Evolutionary conservation across 2,329 filamentous ascomycete genomes (phyloP), one percentile per base, ranked within the genome.

Genomic region (Stachybotrys elegans): DNA sequence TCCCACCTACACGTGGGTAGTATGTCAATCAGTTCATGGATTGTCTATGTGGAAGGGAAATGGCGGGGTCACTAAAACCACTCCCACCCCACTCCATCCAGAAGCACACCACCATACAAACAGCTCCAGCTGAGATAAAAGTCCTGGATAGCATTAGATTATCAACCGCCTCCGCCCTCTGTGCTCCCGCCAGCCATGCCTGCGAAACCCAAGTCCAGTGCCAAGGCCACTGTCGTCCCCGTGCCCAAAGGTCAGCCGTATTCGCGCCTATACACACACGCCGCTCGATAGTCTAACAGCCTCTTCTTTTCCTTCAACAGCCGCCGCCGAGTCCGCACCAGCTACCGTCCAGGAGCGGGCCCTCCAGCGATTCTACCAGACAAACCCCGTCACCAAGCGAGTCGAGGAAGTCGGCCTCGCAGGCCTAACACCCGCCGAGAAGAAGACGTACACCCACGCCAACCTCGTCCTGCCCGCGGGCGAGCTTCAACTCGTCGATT

Each of bases 291-390:
- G 43, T 31, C 23, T 32, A 29, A 41, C 23, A 32, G 34, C 6
- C 17, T 19, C 40, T 47, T 23, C 50, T 45, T 36, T 43, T 29
- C 43, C 29, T 20, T 29, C 40, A 40, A 41, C 44, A 51, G 49
- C 50, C 53, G 54, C 61, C 35, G 50, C 61, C 42, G 60, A 67
- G 44, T 55, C 61, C 23, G 48, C 61, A 5, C 65, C 69, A 9
- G 61, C 65, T 49, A 80, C 76, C 14, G 57, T 78, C 53, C 63
- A 65, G 60, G 70, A 78, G 48, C 71, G 69, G 42, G 69, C 69
- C 50, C 60, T 64, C 45, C 63, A 72, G 46, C 69, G 68, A 46
- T 74, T 70, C 65, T 68, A 71, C 62, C 63, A 67, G 46, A 73
- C 72, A 43, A 75, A 76, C 51, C 76, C 76, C 8, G 58, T 71